Evolutionary conservation across 2,329 filamentous ascomycete species (phyloP), one percentile per base, ranked within the genome.

Genomic region (Stagonosporopsis cucurbitacearum): DNA sequence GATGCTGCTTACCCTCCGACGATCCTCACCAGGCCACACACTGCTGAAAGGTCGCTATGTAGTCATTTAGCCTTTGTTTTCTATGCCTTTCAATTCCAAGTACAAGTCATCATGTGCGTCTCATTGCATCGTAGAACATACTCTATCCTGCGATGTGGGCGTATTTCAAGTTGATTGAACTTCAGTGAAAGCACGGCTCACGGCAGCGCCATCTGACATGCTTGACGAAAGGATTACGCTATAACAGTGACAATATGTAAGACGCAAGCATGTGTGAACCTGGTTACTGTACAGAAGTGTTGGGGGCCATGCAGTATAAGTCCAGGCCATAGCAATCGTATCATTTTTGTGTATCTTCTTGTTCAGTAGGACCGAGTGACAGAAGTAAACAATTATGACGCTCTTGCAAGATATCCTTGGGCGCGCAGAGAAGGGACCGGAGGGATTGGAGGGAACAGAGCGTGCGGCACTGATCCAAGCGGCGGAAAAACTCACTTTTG

Each of bases 391-490:
- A 17, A 43, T 20, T 32, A 51, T 47, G 42, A 13, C 36, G 5
- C 50, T 50, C 19, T 33, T 46, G 19, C 26, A 55, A 6, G 39
- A 57, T 20, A 41, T 62, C 4, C 37, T 56, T 17, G 20, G 52
- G 11, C 17, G 33, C 12, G 41, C 47, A 1, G 15, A 23, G 15
- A 55, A 47, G 12, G 57, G 57, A 12, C 33, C 59, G 5, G 47
- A 50, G 23, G 50, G 45, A 2, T 47, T 62, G 4, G 35, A 48
- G 11, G 59, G 59, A 43, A 4, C 43, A n/a, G 59, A 59, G 20
- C 53, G 59, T 15, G n/a, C 43, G 41, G 53, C 53, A 2, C 35
- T 59, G 4, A 22, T 59, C 22, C 53, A 60, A 15, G 50, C 53
- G 4, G 35, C 37, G 6, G 28, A 48, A 13, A 57, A 62, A 20